phyloP scores from a whole-genome alignment of 2,329 filamentous ascomycete species.

The Orbilia quercus region DNA sequence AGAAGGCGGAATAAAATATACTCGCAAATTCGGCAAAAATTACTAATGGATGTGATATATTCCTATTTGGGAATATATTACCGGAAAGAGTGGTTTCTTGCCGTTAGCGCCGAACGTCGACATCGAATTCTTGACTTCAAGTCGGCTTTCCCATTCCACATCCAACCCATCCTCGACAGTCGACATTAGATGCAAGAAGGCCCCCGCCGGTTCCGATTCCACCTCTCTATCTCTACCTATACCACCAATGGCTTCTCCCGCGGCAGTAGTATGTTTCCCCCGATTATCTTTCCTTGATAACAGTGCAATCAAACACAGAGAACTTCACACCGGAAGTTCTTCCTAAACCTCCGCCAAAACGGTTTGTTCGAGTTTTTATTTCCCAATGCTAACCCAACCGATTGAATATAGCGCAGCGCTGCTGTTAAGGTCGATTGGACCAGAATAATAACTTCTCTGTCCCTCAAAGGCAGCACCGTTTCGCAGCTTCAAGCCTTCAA shows the following conservation, averaged over 20 bases:
- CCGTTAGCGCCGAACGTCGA: too few species aligned
- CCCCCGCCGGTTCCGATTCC: background rate
- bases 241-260: conserved; percentile 47
- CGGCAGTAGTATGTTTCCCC: conserved; percentile 47
- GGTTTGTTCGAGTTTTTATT: background rate
- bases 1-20: too few species aligned
- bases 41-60: too few species aligned
- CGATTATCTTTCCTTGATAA: background rate
- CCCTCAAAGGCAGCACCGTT: conserved; percentile 94
- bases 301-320: background rate
- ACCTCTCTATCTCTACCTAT: background rate
- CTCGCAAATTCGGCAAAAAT: too few species aligned
- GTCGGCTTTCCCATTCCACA: too few species aligned
- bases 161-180: conserved; percentile 1
- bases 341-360: conserved; percentile 8
- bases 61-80: too few species aligned
- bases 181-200: background rate
- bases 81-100: too few species aligned
- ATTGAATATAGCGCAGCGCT: conserved; percentile 81
- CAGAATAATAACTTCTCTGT: conserved; percentile 92
- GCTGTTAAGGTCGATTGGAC: conserved; percentile 99
- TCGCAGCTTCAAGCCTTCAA: conserved; percentile 94
- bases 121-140: too few species aligned
- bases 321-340: too few species aligned
- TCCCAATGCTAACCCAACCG: conserved; percentile 1